Evolutionary conservation across 768 basidiomycete species (phyloP).

Genomic region (Amyloporia xantha): DNA sequence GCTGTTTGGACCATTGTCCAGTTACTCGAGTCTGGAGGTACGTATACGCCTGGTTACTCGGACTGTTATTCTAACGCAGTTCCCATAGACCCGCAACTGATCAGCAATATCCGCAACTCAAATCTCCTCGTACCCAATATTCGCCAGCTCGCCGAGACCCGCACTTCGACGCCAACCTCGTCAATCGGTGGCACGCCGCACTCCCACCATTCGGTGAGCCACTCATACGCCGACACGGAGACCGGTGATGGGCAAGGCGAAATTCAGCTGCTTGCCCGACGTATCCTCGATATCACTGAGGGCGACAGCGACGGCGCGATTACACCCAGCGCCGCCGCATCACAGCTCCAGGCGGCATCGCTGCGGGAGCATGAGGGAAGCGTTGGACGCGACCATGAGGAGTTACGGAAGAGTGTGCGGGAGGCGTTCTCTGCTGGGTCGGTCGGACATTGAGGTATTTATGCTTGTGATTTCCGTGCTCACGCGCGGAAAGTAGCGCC

Average conservation of each 20-base stretch:
- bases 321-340: conserved; percentile 55
- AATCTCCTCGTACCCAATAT: conserved; percentile 79
- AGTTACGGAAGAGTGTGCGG: conserved; percentile 73
- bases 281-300: conserved; percentile 86
- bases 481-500: neutral
- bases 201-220: conserved; percentile 59
- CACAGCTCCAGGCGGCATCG: conserved; percentile 64
- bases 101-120: conserved; percentile 85
- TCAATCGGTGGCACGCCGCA: conserved; percentile 65
- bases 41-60: conserved; percentile 14
- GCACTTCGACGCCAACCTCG: conserved; percentile 61
- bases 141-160: conserved; percentile 70
- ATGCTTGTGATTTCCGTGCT: neutral
- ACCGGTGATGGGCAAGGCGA: conserved; percentile 87
- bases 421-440: conserved; percentile 74
- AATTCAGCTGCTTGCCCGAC: conserved; percentile 77
- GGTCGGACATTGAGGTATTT: conserved; percentile 27
- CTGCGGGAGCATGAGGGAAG: conserved; percentile 56
- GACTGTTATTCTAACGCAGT: too few species aligned
- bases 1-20: conserved; percentile 99
- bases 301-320: conserved; percentile 55
- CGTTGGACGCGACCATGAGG: conserved; percentile 60
- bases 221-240: conserved; percentile 78
- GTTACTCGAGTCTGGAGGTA: conserved; percentile 91
- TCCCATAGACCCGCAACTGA: conserved; percentile 80